Conservation (phyloP, 2,329 filamentous ascomycete genomes). For the Seiridium cupressi region DNA sequence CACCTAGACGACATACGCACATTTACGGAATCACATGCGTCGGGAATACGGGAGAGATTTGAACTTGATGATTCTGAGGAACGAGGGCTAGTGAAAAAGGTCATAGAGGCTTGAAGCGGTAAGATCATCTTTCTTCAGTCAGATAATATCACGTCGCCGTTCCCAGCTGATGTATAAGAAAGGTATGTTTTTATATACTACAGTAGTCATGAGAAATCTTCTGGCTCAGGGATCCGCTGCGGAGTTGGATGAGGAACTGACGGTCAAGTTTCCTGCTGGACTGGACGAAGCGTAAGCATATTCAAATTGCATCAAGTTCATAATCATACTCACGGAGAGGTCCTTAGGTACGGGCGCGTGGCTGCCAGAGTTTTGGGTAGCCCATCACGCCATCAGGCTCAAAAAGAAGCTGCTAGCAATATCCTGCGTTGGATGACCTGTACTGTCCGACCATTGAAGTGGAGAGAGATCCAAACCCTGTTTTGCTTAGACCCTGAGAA, state of each 20-base stretch:
- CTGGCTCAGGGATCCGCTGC: neutral
- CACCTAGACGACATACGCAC: neutral
- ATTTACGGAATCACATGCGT: neutral
- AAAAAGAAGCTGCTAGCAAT: neutral
- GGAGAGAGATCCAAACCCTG: neutral
- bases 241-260: neutral
- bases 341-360: neutral
- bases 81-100: neutral
- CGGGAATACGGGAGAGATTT: neutral
- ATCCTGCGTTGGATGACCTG: neutral
- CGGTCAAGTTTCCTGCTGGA: neutral
- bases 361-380: neutral
- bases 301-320: neutral
- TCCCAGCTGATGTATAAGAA: too few relatives aligned
- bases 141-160: too few relatives aligned
- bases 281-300: neutral
- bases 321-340: neutral
- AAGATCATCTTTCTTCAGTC: neutral
- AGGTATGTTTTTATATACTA: neutral
- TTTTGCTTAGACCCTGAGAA: neutral
- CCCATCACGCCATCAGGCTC: neutral
- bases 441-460: neutral
- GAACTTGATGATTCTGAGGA: neutral
- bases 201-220: neutral
- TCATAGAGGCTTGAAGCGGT: neutral